Evolutionary conservation across 805 yeast genomes (phyloP), one percentile per base, ranked within the genome.

Genomic region (Debaryomyces hansenii): DNA sequence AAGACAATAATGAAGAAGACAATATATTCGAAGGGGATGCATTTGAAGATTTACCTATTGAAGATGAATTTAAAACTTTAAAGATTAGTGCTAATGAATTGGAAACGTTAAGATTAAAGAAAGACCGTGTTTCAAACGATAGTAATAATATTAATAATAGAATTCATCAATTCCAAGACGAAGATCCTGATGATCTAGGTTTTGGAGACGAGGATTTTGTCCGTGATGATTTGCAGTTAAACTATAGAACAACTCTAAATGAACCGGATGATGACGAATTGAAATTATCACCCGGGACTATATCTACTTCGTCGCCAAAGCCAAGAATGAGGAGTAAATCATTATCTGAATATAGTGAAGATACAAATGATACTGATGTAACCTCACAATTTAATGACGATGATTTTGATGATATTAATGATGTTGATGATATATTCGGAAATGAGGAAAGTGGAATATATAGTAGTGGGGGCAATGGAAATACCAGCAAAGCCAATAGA

Each of bases 321-420:
- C 50, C 50, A 10, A 28, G 44, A 16, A 32, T 40, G 6, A 47
- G 58, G n/a, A 45, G 65, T 7, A 59, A 57, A 33, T 56, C 69
- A 1, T 49, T 69, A 36, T 60, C 69, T 46, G 72, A 69, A 21
- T 69, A 68, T 47, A 67, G 75, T 45, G 76, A 71, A 45, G 67
- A 58, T 28, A 39, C 42, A 2, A 39, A 39, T 34, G 73, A 67
- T 28, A 72, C 76, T 0, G 75, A 70, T 41, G 60, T 63, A 32
- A 70, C 77, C 1, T 62, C 69, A 3, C 67, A 69, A 31, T 55
- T 70, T 49, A 60, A 67, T 42, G 75, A 68, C 21, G 71, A 67
- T 1, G 75, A 66, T 27, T 57, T 62, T 45, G 72, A 67, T 42
- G 72, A 66, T 20, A 44, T 68, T 37, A 72, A 67, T 42, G 72